Base-by-base conservation (phyloP, 441 rosid species). In the Corymbia calophylla region DNA sequence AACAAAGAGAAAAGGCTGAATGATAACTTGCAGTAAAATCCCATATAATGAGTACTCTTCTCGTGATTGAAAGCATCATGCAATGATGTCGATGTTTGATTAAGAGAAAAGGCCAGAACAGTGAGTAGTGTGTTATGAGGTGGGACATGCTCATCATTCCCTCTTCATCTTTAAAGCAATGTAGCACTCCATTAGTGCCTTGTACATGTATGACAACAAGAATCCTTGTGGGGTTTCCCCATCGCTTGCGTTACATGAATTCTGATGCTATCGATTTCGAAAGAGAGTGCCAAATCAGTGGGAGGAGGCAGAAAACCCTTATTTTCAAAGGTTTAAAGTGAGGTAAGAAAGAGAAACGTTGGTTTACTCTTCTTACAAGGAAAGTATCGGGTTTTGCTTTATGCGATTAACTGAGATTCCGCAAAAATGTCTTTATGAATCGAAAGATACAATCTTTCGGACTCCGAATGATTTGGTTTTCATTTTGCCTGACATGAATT, bases 381-480 rank as follows among this genome's bases (percentile, higher is more conserved):
- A 96, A 96, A 91, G 96, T 92, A 96, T 95, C 94, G 80, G 80
- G 94, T 92, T 95, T 94, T 94, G 86, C 92, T 94, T 94, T 94
- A 88, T 91, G 90, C 88, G 27, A 89, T 89, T 93, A 92, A 92
- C 87, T 92, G 93, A 87, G 89, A 62, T 25, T 87, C 35, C 54
- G 80, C 32, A 32, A 53, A 58, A 87, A 89, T 89, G 89, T 87
- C 91, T 88, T 89, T 90, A 54, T 35, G 88, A 88, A 80, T 86
- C 91, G 86, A 91, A 88, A 73, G 90, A 60, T 87, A 82, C 93
- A 81, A 87, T 88, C 89, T 91, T 92, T 68, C 84, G 53, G 27
- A 88, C 53, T 64, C 87, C 10, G 84, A 90, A 94, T 93, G 93
- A 94, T 94, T 93, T 89, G 91, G 95, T 92, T 91, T 87, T 86